A percentile compares a stretch with the other conserved stretches of the same genome.
These are phyloP conservation scores for Andrographis paniculata DNA, from an alignment of 305 asterid genomes.

Conservation along the genomic window DNA sequence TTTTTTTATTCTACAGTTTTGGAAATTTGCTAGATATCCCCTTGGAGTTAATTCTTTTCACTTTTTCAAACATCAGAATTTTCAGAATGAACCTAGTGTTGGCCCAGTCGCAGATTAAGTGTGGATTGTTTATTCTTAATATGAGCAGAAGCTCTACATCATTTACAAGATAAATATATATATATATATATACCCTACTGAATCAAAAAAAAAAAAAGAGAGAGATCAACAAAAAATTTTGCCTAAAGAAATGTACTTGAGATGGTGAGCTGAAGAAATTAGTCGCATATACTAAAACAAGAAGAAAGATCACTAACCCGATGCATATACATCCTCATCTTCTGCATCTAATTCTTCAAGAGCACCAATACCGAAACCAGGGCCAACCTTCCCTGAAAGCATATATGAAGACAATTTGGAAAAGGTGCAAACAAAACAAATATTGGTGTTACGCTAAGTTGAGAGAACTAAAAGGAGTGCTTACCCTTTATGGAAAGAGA, in stretches of 20 bases:
- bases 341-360: slow-evolving; percentile 92
- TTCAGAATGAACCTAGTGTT: no score
- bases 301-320: slow-evolving; percentile 40
- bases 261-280: slow-evolving; percentile 9
- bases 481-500: slow-evolving; percentile 52
- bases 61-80: no score
- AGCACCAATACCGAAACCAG: slow-evolving; percentile 97
- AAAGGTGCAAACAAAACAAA: neutral
- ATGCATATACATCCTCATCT: slow-evolving; percentile 85
- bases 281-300: slow-evolving; percentile 13
- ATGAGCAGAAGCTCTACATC: no score
- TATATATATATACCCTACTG: no score
- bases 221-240: no score
- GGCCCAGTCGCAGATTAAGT: no score
- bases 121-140: no score
- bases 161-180: no score
- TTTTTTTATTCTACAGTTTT: no score
- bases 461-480: slow-evolving; percentile 6
- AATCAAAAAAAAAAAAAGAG: no score
- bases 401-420: neutral
- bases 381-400: slow-evolving; percentile 62
- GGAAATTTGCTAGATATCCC: no score
- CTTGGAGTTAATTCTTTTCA: no score
- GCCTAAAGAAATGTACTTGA: neutral
- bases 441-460: neutral